These are phyloP conservation scores for Trichoderma atroviride DNA, from an alignment of 2,329 filamentous ascomycete genomes.

Conservation along the genomic window DNA sequence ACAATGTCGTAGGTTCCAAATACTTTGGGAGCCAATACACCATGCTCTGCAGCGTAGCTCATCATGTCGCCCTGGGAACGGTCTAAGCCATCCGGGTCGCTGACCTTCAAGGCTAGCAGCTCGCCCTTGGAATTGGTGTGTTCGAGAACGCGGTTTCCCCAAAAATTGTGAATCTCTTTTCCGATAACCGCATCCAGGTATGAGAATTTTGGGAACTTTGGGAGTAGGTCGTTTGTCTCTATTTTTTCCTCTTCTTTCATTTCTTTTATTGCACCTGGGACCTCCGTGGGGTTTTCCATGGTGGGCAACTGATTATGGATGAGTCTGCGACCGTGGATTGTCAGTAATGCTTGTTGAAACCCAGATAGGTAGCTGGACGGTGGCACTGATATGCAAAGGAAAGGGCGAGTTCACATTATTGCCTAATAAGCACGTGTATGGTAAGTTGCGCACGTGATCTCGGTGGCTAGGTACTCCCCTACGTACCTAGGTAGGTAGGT, in stretches of 20 bases:
- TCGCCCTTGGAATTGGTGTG: conserved; percentile 22
- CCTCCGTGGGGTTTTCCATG: background rate
- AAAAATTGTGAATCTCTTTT: conserved; percentile 19
- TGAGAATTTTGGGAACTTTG: background rate
- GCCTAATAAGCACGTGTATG: background rate
- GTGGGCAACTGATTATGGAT: background rate
- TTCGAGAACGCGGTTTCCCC: conserved; percentile 8
- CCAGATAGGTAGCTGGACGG: background rate
- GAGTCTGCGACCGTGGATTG: background rate
- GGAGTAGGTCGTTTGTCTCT: background rate
- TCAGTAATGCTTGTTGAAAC: background rate
- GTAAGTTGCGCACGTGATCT: background rate
- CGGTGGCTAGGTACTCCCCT: too few species aligned
- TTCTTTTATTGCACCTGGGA: background rate
- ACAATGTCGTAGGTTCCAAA: conserved; percentile 10
- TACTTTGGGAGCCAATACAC: conserved; percentile 13
- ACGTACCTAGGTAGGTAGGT: too few species aligned
- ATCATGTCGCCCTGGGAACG: background rate
- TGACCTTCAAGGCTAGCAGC: background rate
- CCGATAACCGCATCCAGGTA: background rate
- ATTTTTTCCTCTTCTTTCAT: background rate
- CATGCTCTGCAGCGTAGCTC: background rate
- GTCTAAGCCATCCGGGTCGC: background rate
- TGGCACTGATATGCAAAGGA: background rate
- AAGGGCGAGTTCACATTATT: background rate